Conservation (phyloP, 441 rosid genomes). For the Pelargonium citronellum region DNA sequence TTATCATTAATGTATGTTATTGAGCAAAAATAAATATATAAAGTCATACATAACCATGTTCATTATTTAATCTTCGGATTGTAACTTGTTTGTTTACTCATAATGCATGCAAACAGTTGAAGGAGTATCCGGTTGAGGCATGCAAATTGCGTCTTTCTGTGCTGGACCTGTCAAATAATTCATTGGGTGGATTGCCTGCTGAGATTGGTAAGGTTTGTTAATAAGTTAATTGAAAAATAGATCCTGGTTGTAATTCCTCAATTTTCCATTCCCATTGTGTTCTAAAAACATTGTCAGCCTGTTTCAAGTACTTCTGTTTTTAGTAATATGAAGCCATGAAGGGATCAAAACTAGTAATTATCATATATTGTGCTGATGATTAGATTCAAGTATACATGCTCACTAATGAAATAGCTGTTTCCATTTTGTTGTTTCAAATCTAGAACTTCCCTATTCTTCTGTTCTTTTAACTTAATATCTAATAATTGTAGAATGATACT, state of each 20-base stretch:
- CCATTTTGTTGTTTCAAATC: neutral
- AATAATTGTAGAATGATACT: neutral
- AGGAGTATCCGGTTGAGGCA: constrained; percentile 73
- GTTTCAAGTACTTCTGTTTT: neutral
- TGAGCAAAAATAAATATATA: neutral
- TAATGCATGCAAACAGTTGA: constrained; percentile 47
- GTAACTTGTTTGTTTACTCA: constrained; percentile 19
- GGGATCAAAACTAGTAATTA: neutral
- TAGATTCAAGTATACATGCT: too few relatives aligned
- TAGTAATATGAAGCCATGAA: neutral
- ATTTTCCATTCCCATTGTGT: constrained; percentile 11
- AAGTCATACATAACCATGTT: neutral
- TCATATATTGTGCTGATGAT: too few relatives aligned
- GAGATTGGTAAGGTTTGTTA: constrained; percentile 67
- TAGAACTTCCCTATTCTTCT: too few relatives aligned
- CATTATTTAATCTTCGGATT: neutral
- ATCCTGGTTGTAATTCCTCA: constrained; percentile 7
- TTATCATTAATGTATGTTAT: neutral
- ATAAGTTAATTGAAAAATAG: constrained; percentile 15
- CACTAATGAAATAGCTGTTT: neutral
- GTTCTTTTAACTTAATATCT: too few relatives aligned
- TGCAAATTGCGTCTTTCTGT: constrained; percentile 66
- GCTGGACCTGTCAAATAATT: constrained; percentile 89
- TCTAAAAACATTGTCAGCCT: neutral
- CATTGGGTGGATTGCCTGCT: constrained; percentile 76